phyloP scores from a whole-genome alignment of 1,284 basidiomycete genomes.

The Melanopsichium pennsylvanicum region DNA sequence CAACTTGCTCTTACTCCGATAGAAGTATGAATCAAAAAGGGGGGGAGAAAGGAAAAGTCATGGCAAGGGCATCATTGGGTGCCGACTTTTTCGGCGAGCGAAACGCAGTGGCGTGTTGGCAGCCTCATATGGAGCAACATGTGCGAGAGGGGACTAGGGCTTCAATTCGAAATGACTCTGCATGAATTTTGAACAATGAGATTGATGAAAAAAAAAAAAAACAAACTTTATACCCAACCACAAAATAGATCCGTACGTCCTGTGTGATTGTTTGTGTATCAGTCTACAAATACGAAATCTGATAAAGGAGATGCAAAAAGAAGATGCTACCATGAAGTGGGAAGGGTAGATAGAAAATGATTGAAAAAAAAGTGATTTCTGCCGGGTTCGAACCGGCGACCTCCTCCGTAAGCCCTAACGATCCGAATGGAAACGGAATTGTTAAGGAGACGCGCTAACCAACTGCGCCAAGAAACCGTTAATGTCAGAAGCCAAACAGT shows the following conservation, averaged over 20 bases:
- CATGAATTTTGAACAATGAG: too few species aligned
- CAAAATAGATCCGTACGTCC: too few species aligned
- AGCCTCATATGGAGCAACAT: conserved; percentile 31
- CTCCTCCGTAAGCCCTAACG: conserved; percentile 49
- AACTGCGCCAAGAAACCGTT: conserved; percentile 51
- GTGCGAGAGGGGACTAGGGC: conserved; percentile 13
- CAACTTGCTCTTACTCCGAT: too few species aligned
- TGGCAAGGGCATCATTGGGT: conserved; percentile 15
- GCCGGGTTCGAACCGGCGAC: conserved; percentile 54
- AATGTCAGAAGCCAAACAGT: background rate
- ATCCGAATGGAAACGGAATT: conserved; percentile 24
- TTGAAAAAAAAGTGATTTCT: conserved; percentile 38
- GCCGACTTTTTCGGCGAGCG: conserved; percentile 42
- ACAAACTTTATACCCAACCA: too few species aligned
- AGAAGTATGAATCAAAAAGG: too few species aligned
- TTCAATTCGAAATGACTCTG: background rate
- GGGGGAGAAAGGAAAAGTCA: too few species aligned
- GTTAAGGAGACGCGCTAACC: conserved; percentile 56
- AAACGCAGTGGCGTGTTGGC: conserved; percentile 39
- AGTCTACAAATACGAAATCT: too few species aligned
- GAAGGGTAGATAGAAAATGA: background rate
- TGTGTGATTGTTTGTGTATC: too few species aligned
- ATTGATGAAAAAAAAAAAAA: too few species aligned
- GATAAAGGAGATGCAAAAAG: background rate
- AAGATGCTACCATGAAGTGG: too few species aligned